Evolutionary conservation across 371 early-diverging fungal species (phyloP).

Genomic region (Parasitella parasitica): DNA sequence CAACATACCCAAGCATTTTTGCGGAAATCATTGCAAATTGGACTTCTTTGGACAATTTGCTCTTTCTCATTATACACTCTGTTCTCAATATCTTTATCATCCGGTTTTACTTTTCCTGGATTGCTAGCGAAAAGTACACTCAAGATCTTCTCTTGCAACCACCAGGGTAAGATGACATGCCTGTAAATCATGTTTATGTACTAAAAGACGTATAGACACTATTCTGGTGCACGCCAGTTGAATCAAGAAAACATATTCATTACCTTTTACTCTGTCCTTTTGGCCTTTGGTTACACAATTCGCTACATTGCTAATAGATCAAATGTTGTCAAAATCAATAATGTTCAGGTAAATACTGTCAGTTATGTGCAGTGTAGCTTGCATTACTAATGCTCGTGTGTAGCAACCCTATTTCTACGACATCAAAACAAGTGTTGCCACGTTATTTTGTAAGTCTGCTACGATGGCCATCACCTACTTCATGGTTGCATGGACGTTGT

Average conservation of each 20-base stretch:
- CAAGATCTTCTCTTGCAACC: constrained; percentile 1
- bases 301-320: constrained; percentile 27
- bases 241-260: constrained; percentile 46
- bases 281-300: constrained; percentile 36
- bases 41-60: constrained; percentile 9
- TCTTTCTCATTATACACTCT: constrained; percentile 1
- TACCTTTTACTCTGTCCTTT: constrained; percentile 29
- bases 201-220: constrained; percentile 16
- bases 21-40: not conserved
- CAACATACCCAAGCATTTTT: constrained; percentile 13
- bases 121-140: constrained; percentile 14
- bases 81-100: not conserved
- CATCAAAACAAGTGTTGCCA: constrained; percentile 28
- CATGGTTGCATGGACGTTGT: constrained; percentile 22
- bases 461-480: constrained; percentile 22
- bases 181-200: not conserved
- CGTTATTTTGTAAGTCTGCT: constrained; percentile 13
- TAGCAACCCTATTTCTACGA: constrained; percentile 33
- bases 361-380: not conserved
- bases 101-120: constrained; percentile 14
- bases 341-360: constrained; percentile 39
- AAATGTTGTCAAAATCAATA: constrained; percentile 30
- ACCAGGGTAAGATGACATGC: constrained; percentile 10
- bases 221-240: constrained; percentile 36
- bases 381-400: no score